Percentiles rank a stretch among this genome's conserved stretches.
phyloP scores from a whole-genome alignment of 192 early-diverging fungal genomes.

The Backusella parvicylindrica region DNA sequence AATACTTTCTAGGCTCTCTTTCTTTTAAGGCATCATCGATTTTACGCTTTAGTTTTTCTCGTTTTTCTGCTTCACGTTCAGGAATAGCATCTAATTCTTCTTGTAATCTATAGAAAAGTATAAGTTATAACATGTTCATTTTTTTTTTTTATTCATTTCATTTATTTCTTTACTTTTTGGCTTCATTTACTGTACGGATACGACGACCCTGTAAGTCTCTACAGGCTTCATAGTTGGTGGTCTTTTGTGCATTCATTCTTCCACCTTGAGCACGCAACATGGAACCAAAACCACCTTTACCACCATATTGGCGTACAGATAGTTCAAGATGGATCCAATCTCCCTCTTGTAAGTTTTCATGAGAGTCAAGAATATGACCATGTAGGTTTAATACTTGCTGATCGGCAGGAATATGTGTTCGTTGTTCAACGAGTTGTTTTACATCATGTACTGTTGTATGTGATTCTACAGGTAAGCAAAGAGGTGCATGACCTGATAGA shows the following conservation, averaged over 20 bases:
- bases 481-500: neutral
- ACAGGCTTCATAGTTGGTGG: constrained; percentile 90
- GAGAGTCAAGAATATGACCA: constrained; percentile 37
- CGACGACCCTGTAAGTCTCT: constrained; percentile 89
- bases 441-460: neutral
- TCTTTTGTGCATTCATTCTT: constrained; percentile 83
- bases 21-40: constrained; percentile 77
- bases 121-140: neutral
- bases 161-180: constrained; percentile 64
- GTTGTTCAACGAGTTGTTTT: constrained; percentile 33
- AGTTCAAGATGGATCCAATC: constrained; percentile 39
- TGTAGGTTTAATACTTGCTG: constrained; percentile 40
- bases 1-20: constrained; percentile 61
- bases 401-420: constrained; percentile 36
- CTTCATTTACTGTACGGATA: constrained; percentile 86
- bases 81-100: constrained; percentile 69
- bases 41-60: constrained; percentile 64
- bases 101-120: constrained; percentile 46
- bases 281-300: constrained; percentile 98
- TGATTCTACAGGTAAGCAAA: neutral
- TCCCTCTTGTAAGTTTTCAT: constrained; percentile 21
- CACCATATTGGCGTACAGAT: constrained; percentile 60
- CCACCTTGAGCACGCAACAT: constrained; percentile 92
- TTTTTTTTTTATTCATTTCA: constrained; percentile 16
- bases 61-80: constrained; percentile 59